These are phyloP conservation scores for Tetragonia tetragonoides DNA, from an alignment of 148 eudicot genomes.

Conservation along the genomic window DNA sequence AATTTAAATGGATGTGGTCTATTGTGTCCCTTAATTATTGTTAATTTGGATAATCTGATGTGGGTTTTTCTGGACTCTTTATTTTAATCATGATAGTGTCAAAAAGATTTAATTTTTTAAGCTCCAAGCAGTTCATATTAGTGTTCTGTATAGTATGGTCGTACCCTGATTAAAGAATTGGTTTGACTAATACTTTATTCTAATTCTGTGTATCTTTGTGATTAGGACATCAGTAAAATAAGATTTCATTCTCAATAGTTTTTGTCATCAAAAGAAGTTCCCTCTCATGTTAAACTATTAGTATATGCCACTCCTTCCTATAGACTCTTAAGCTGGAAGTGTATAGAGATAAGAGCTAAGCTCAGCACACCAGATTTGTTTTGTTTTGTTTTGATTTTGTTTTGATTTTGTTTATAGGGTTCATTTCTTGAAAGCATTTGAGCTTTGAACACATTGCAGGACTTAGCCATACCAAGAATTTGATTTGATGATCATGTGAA, in stretches of 20 bases:
- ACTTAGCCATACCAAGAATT: slow-evolving; percentile 1
- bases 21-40: slow-evolving; percentile 23
- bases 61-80: slow-evolving; percentile 46
- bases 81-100: slow-evolving; percentile 44
- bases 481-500: background rate
- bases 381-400: background rate
- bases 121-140: slow-evolving; percentile 31
- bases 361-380: background rate
- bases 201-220: slow-evolving; percentile 44
- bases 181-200: slow-evolving; percentile 47
- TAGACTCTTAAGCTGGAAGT: slow-evolving; percentile 14
- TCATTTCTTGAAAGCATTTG: background rate
- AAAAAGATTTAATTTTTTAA: slow-evolving; percentile 44
- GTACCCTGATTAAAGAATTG: slow-evolving; percentile 49
- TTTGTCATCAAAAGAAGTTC: slow-evolving; percentile 26
- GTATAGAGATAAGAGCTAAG: background rate
- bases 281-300: slow-evolving; percentile 14
- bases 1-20: slow-evolving; percentile 9
- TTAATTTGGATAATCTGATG: slow-evolving; percentile 44
- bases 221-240: slow-evolving; percentile 53
- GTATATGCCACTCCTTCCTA: slow-evolving; percentile 21
- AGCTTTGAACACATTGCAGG: slow-evolving; percentile 25
- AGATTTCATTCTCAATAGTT: slow-evolving; percentile 20
- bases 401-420: background rate
- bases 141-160: slow-evolving; percentile 34